phyloP scores from a whole-genome alignment of 305 asterid species.

The Striga hermonthica region DNA sequence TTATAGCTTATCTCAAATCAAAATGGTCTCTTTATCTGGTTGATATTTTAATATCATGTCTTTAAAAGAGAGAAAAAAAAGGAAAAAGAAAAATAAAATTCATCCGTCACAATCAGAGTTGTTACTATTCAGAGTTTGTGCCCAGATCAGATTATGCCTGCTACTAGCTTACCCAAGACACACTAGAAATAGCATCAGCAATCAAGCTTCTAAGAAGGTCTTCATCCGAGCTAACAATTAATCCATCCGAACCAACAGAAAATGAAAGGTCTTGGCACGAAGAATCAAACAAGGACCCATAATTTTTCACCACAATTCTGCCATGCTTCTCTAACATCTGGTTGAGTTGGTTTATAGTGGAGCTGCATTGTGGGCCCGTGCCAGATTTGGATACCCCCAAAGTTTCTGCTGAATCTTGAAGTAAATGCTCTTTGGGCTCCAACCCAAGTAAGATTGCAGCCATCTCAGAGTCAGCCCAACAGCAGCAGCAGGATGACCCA shows the following conservation, averaged over 20 bases:
- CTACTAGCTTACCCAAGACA: conserved; percentile 51
- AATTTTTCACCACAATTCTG: conserved; percentile 55
- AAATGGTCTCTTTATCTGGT: neutral
- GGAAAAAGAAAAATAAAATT: too few relatives aligned
- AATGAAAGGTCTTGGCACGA: conserved; percentile 52
- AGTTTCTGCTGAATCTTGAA: conserved; percentile 29
- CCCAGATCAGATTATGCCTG: too few relatives aligned
- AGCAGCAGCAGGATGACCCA: conserved; percentile 73
- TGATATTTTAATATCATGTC: neutral
- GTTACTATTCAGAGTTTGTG: neutral
- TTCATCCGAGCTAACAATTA: conserved; percentile 45
- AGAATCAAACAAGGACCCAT: conserved; percentile 50
- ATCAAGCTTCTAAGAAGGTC: conserved; percentile 51
- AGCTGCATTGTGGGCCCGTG: too few relatives aligned
- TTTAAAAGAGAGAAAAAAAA: too few relatives aligned
- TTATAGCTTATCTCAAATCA: too few relatives aligned
- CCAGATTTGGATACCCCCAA: conserved; percentile 29
- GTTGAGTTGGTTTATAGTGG: conserved; percentile 33
- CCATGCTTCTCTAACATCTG: conserved; percentile 46
- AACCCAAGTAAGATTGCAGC: conserved; percentile 69
- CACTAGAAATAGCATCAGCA: conserved; percentile 43
- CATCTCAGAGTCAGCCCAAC: conserved; percentile 65
- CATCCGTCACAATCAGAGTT: neutral
- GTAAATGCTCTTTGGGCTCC: conserved; percentile 33
- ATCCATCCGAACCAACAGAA: conserved; percentile 37